Percentiles rank a stretch among this genome's conserved stretches.
These are phyloP conservation scores for Lactarius quietus DNA, from an alignment of 768 basidiomycete genomes.

Conservation along the genomic window DNA sequence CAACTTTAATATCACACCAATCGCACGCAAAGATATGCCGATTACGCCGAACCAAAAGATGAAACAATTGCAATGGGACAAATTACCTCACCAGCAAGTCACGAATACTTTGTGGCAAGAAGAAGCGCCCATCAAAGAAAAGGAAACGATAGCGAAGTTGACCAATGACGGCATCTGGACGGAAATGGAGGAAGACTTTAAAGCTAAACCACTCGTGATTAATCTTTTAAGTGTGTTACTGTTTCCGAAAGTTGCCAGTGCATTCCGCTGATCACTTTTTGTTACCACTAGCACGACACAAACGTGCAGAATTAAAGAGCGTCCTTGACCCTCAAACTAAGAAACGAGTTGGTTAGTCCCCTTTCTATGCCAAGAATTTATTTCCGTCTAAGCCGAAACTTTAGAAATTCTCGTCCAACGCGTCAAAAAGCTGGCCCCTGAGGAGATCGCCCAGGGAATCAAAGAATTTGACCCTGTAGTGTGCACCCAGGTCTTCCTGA, in stretches of 20 bases:
- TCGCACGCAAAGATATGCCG: conserved; percentile 78
- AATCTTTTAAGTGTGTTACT: conserved; percentile 70
- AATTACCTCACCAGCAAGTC: conserved; percentile 86
- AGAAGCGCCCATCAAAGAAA: conserved; percentile 64
- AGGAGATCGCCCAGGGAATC: conserved; percentile 81
- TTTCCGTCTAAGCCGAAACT: not conserved
- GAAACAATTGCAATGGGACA: conserved; percentile 99
- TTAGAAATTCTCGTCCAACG: conserved; percentile 91
- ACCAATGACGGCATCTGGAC: conserved; percentile 85
- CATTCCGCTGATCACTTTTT: not conserved
- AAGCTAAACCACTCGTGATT: conserved; percentile 90
- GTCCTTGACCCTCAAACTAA: conserved; percentile 88
- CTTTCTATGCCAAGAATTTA: not conserved
- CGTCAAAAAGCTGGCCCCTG: conserved; percentile 76
- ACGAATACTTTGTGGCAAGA: conserved; percentile 82
- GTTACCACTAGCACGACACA: conserved; percentile 59
- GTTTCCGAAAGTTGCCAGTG: not conserved
- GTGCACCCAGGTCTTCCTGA: conserved; percentile 85
- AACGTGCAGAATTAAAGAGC: conserved; percentile 85
- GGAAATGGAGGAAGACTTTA: conserved; percentile 98
- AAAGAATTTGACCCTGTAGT: conserved; percentile 83
- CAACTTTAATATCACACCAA: conserved; percentile 54
- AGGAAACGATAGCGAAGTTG: conserved; percentile 78
- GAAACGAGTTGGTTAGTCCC: conserved; percentile 82
- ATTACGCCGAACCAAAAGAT: conserved; percentile 86